Evolutionary conservation across 2,329 filamentous ascomycete species (phyloP).

Genomic region (Sclerotinia nivalis): DNA sequence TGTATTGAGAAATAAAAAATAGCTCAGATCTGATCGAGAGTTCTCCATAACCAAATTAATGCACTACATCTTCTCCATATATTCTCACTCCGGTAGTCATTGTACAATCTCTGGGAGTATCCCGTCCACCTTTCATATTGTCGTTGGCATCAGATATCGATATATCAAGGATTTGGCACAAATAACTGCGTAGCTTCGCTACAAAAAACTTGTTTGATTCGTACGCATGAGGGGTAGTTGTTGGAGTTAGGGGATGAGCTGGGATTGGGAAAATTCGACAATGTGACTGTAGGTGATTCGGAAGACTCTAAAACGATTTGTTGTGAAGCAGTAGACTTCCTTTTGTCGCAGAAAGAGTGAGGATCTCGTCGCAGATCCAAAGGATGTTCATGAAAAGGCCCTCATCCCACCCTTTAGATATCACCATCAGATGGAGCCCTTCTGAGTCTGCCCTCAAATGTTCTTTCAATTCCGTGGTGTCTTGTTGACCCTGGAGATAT

Average conservation of each 20-base stretch:
- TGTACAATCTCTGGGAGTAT: conserved; percentile 47
- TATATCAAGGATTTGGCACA: conserved; percentile 32
- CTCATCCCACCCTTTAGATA: background rate
- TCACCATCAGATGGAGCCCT: background rate
- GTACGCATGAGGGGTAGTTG: background rate
- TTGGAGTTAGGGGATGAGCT: background rate
- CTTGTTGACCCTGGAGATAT: background rate
- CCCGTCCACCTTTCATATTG: conserved; percentile 47
- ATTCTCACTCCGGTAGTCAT: conserved; percentile 53
- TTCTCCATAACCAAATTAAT: conserved; percentile 48
- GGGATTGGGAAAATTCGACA: background rate
- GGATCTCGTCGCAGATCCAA: background rate
- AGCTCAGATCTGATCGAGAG: conserved; percentile 26
- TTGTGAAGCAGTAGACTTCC: background rate
- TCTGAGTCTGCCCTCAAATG: background rate
- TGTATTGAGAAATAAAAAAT: conserved; percentile 28
- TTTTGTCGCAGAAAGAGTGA: background rate
- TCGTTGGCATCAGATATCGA: conserved; percentile 61
- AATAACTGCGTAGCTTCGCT: no score
- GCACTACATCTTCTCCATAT: conserved; percentile 66
- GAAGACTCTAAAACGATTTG: background rate
- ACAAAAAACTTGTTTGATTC: background rate
- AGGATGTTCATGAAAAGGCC: background rate
- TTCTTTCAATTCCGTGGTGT: background rate
- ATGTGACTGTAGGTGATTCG: background rate